Conservation (phyloP, 495 filamentous ascomycete species). For the Lentithecium fluviatile region DNA sequence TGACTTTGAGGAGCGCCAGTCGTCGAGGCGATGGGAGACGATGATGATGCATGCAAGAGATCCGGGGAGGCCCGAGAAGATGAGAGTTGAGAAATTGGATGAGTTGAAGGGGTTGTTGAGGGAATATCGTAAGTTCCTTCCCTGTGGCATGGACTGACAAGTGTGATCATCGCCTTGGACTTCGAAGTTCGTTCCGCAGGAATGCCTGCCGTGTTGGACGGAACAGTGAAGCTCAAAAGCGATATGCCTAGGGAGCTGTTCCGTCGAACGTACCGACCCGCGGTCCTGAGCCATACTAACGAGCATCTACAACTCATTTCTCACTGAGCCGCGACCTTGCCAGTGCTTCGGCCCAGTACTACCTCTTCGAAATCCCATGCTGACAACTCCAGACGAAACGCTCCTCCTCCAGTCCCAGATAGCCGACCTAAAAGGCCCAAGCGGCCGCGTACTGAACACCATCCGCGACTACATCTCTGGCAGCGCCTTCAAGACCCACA, state of each 20-base stretch:
- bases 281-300: too few species aligned
- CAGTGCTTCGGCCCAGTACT: too few species aligned
- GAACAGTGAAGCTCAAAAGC: not conserved
- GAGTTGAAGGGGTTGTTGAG: conserved; percentile 9
- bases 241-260: too few species aligned
- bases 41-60: conserved; percentile 9
- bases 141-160: too few species aligned
- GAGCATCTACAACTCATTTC: too few species aligned
- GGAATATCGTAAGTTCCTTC: conserved; percentile 19
- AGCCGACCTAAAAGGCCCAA: conserved; percentile 4
- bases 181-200: too few species aligned
- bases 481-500: not conserved
- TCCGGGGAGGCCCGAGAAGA: conserved; percentile 1
- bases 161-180: too few species aligned
- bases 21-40: conserved; percentile 15
- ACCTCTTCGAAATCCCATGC: not conserved
- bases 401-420: conserved; percentile 19
- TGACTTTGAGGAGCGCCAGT: conserved; percentile 3
- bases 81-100: conserved; percentile 7
- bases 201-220: too few species aligned
- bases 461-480: conserved; percentile 11
- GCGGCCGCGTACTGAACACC: not conserved
- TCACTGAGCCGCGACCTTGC: too few species aligned
- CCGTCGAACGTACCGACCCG: too few species aligned
- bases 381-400: conserved; percentile 1